Percentiles rank a stretch among this genome's conserved stretches.
Evolutionary conservation across 164 flowering plant genomes (phyloP).

Genomic region (Magnolia officinalis): DNA sequence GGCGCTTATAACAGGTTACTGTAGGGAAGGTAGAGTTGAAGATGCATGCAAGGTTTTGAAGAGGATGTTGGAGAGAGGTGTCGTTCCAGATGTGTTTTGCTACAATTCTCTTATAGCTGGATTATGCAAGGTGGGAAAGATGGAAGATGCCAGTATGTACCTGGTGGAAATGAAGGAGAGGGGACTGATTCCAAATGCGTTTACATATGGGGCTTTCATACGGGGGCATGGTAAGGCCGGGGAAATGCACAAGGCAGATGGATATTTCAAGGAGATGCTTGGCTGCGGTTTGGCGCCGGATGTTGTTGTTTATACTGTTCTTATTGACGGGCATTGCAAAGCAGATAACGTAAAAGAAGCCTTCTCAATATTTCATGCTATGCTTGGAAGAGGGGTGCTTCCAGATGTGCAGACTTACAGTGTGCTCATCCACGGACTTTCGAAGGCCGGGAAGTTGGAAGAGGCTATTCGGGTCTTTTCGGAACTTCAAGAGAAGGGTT

Average conservation of each 20-base stretch:
- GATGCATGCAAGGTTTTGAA: conserved; percentile 43
- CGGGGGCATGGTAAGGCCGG: conserved; percentile 51
- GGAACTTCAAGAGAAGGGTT: conserved; percentile 46
- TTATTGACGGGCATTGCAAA: conserved; percentile 64
- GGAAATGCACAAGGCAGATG: conserved; percentile 45
- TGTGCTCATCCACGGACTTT: conserved; percentile 53
- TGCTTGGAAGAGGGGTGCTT: conserved; percentile 43
- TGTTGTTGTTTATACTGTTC: conserved; percentile 34
- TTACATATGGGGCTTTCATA: conserved; percentile 66
- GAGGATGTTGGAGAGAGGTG: conserved; percentile 49
- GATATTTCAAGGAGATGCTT: conserved; percentile 55
- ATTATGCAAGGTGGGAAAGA: conserved; percentile 50
- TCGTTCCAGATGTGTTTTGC: conserved; percentile 62
- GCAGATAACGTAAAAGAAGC: conserved; percentile 44
- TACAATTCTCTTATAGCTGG: conserved; percentile 59
- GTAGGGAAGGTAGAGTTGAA: conserved; percentile 39
- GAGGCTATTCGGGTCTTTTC: conserved; percentile 52
- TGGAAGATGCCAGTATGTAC: conserved; percentile 53
- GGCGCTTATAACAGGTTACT: conserved; percentile 43
- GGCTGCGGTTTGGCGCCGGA: conserved; percentile 49
- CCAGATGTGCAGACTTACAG: conserved; percentile 48
- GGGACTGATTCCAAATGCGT: conserved; percentile 51
- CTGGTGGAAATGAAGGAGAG: conserved; percentile 45
- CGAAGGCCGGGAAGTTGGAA: conserved; percentile 51
- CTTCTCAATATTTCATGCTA: conserved; percentile 32